Evolutionary conservation across 164 flowering plant genomes (phyloP).

Genomic region (Akebia trifoliata): DNA sequence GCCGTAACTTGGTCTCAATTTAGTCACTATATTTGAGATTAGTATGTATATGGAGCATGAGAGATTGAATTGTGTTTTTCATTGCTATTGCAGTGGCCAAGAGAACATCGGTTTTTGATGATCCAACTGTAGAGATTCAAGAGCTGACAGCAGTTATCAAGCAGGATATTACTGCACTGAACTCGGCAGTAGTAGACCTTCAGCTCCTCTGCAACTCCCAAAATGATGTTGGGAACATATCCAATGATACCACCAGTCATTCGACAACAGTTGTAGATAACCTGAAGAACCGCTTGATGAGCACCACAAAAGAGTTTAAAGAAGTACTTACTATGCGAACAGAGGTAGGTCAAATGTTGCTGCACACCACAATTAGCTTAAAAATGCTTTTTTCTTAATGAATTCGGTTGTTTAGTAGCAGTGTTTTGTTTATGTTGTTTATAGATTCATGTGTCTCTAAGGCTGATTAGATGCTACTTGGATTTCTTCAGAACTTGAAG

Average conservation of each 20-base stretch:
- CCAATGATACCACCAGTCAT: constrained; percentile 80
- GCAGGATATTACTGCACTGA: constrained; percentile 94
- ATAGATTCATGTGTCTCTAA: constrained; percentile 2
- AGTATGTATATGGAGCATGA: no score
- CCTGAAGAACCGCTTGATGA: constrained; percentile 89
- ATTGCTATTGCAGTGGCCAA: constrained; percentile 73
- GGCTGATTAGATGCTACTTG: constrained; percentile 10
- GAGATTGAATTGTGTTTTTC: constrained; percentile 1
- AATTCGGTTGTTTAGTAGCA: neutral
- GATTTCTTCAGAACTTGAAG: constrained; percentile 61
- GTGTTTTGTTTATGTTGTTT: neutral
- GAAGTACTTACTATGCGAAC: constrained; percentile 98
- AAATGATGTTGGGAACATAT: constrained; percentile 64
- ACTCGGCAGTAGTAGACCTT: constrained; percentile 88
- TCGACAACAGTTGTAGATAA: constrained; percentile 92
- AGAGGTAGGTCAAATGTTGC: constrained; percentile 46
- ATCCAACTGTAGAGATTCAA: constrained; percentile 90
- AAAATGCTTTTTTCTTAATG: neutral
- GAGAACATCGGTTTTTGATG: constrained; percentile 95
- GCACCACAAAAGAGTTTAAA: constrained; percentile 90
- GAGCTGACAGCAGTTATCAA: constrained; percentile 92
- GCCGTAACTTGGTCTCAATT: no score
- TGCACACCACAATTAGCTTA: neutral
- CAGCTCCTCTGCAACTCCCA: constrained; percentile 76
- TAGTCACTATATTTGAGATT: no score